Evolutionary conservation across 2,329 filamentous ascomycete species (phyloP), one percentile per base, ranked within the genome.

Genomic region (Stromatinia cepivora): DNA sequence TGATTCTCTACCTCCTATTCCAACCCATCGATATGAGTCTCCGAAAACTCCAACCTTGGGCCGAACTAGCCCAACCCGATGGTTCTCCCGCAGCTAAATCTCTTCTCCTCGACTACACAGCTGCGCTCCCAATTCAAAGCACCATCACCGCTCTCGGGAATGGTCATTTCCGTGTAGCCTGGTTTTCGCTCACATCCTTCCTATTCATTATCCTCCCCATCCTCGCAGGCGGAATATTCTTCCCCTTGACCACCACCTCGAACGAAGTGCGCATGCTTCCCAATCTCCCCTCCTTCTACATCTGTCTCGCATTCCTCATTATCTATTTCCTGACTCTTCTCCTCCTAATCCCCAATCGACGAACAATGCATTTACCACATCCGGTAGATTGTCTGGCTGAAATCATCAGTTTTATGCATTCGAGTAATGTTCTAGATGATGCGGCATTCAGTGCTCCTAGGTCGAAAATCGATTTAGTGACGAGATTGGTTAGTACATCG

Each of bases 401-500:
- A 77, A 83, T 94, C 31, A 85, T 96, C 74, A 90, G 88, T 76
- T 94, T 94, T 78, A 83, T 94, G 54, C 88, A 92, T 70, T 89
- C 90, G 73, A 89, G 89, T 56, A 89, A 90, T 34, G 82, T 96
- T 25, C 82, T 92, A 2, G 83, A 86, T 7, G 93, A 97, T 76
- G 84, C 88, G 13, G 86, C 90, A 0, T 94, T 97, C 77, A 85
- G 88, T 64, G 86, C 88, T 50, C 87, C 90, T 3, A 83, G 84
- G 39, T 88, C 84, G n/a, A 90, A 89, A 72, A 82, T 82, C 0
- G 90, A 93, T 72, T 84, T 97, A 28, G 84, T 90, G 31, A 88
- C 86, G 0, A 83, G 91, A 54, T 81, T 97, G 3, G 88, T 74
- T 64, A 74, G 72, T 5, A 69, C 63, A 25, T 72, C 70, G 42